These are phyloP conservation scores for Graphilbum sp. DNA, from an alignment of 2,329 filamentous ascomycete genomes.

Conservation along the genomic window DNA sequence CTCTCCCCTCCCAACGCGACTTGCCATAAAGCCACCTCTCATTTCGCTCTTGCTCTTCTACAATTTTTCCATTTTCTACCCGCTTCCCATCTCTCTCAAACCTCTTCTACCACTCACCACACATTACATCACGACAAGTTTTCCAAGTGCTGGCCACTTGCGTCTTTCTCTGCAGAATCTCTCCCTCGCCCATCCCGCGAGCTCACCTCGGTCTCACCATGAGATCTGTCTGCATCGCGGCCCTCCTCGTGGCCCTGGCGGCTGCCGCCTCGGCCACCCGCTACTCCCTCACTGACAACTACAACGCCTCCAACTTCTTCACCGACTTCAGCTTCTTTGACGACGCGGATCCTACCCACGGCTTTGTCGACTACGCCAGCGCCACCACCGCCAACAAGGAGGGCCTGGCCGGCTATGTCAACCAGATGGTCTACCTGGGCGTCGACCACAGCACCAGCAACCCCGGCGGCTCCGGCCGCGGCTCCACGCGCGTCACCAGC, in stretches of 20 bases:
- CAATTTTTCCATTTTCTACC: too few relatives aligned
- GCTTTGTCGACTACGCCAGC: constrained; percentile 55
- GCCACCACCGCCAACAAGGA: constrained; percentile 37
- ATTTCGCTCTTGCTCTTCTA: too few relatives aligned
- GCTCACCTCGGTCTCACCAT: too few relatives aligned
- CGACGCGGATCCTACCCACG: constrained; percentile 51
- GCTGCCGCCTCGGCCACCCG: constrained; percentile 14
- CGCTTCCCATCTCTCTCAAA: too few relatives aligned
- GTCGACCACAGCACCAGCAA: constrained; percentile 45
- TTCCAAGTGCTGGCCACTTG: too few relatives aligned
- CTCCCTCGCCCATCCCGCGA: too few relatives aligned
- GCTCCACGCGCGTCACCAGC: constrained; percentile 54
- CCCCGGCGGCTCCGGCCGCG: constrained; percentile 38
- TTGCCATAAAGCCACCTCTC: too few relatives aligned
- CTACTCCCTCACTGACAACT: constrained; percentile 31
- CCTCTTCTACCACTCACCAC: too few relatives aligned
- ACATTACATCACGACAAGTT: too few relatives aligned
- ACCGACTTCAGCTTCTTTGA: constrained; percentile 38
- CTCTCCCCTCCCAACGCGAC: too few relatives aligned
- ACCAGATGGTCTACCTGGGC: constrained; percentile 48
- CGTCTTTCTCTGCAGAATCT: too few relatives aligned
- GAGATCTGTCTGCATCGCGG: neutral
- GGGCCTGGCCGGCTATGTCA: constrained; percentile 39
- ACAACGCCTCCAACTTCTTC: constrained; percentile 39
- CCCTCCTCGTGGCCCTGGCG: constrained; percentile 3